These are phyloP conservation scores for Phyllosticta citribraziliensis DNA, from an alignment of 2,329 filamentous ascomycete species.

Conservation along the genomic window DNA sequence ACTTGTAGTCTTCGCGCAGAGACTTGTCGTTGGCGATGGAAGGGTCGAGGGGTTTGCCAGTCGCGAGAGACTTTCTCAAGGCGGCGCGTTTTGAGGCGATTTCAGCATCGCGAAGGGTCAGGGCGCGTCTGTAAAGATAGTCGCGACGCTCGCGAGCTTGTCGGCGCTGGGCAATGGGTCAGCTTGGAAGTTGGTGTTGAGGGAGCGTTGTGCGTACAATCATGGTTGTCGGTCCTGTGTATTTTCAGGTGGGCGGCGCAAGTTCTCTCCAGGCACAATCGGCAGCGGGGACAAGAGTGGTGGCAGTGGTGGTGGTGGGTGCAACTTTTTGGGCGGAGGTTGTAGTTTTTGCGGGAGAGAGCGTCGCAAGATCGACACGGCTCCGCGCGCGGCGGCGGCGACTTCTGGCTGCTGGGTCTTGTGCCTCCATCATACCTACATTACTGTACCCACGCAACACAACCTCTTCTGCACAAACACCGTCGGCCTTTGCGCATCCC, in stretches of 20 bases:
- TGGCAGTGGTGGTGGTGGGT: neutral
- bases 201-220: conserved; percentile 2
- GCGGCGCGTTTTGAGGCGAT: conserved; percentile 86
- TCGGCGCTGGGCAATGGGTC: conserved; percentile 38
- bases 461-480: neutral
- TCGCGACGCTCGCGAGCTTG: conserved; percentile 72
- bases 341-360: conserved; percentile 3
- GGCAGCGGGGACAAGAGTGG: neutral
- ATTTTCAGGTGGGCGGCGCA: neutral
- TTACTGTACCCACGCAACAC: neutral
- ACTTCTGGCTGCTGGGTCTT: neutral
- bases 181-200: neutral
- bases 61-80: conserved; percentile 75
- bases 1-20: conserved; percentile 81
- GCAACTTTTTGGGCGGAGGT: conserved; percentile 6
- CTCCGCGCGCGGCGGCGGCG: neutral
- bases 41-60: conserved; percentile 75
- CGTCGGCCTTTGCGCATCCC: neutral
- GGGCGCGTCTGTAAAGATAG: conserved; percentile 83
- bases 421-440: neutral
- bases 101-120: conserved; percentile 81
- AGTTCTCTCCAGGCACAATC: neutral
- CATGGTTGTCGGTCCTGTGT: neutral
- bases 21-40: conserved; percentile 77
- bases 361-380: neutral